A percentile compares a stretch with the other conserved stretches of the same genome.
These are phyloP conservation scores for Atkinsonella hypoxylon DNA, from an alignment of 2,329 filamentous ascomycete genomes.

Conservation along the genomic window DNA sequence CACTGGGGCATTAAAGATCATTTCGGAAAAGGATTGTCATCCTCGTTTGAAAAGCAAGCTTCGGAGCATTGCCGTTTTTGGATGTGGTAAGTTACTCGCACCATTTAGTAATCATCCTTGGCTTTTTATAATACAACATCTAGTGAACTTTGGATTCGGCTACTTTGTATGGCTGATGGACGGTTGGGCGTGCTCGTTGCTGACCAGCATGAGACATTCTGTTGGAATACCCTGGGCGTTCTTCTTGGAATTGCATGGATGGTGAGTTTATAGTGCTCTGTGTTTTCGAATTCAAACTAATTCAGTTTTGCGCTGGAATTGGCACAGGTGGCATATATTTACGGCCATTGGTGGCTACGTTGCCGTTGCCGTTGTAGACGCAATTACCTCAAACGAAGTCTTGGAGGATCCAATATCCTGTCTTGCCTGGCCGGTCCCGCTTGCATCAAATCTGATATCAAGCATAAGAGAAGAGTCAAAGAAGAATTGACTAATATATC, in stretches of 20 bases:
- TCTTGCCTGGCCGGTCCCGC: conserved; percentile 24
- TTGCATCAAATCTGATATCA: conserved; percentile 6
- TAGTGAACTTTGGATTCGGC: conserved; percentile 24
- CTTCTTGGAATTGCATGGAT: conserved; percentile 28
- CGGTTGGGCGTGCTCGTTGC: conserved; percentile 18
- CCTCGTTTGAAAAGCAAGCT: conserved; percentile 10
- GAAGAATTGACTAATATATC: no score
- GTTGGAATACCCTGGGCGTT: conserved; percentile 26
- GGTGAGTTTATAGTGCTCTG: conserved; percentile 16
- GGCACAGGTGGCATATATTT: conserved; percentile 28
- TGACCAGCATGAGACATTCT: conserved; percentile 16
- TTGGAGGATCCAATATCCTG: conserved; percentile 14
- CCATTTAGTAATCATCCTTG: background rate
- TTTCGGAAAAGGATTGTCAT: conserved; percentile 21
- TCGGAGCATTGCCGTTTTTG: conserved; percentile 10
- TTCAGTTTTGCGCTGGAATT: background rate
- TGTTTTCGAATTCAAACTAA: background rate
- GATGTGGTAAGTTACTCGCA: conserved; percentile 8
- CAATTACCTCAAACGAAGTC: conserved; percentile 23
- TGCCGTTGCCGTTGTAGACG: conserved; percentile 25
- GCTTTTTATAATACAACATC: background rate
- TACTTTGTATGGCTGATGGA: conserved; percentile 29
- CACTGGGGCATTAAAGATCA: conserved; percentile 16
- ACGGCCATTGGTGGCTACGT: conserved; percentile 29
- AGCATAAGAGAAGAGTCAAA: no score